phyloP scores from a whole-genome alignment of 352 stramenopile species.

The Achlya hypogyna region DNA sequence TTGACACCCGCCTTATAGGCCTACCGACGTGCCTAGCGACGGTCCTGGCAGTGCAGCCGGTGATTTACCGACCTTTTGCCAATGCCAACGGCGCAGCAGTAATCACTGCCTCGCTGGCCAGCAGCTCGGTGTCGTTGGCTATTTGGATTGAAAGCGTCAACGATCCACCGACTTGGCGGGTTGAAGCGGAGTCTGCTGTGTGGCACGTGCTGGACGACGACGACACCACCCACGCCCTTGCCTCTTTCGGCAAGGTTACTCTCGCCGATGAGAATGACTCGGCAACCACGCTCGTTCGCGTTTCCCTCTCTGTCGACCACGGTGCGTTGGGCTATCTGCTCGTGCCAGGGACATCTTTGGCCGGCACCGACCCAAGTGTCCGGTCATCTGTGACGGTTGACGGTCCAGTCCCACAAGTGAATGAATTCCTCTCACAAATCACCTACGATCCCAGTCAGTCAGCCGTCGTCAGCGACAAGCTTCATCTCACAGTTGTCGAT shows the following conservation, averaged over 20 bases:
- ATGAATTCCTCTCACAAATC: background rate
- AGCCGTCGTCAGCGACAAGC: background rate
- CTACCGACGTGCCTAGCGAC: background rate
- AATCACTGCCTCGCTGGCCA: background rate
- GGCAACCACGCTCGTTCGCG: background rate
- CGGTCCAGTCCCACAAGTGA: background rate
- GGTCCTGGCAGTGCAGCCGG: background rate
- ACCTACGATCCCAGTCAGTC: background rate
- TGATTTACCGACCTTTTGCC: background rate
- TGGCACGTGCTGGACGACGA: background rate
- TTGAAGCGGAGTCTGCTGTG: background rate
- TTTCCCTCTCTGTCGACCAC: background rate
- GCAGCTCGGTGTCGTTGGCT: background rate
- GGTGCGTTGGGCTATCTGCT: background rate
- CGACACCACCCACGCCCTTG: background rate
- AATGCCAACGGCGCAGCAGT: background rate
- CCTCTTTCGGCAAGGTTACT: background rate
- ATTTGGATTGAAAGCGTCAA: slow-evolving; percentile 8
- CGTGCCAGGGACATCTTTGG: background rate
- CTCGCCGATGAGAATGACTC: background rate
- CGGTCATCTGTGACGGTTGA: background rate
- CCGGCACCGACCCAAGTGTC: background rate
- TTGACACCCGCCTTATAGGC: background rate
- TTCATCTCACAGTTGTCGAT: background rate
- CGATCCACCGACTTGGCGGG: background rate